Evolutionary conservation across 352 stramenopile species (phyloP), one percentile per base, ranked within the genome.

Genomic region (Plasmopara muralis): DNA sequence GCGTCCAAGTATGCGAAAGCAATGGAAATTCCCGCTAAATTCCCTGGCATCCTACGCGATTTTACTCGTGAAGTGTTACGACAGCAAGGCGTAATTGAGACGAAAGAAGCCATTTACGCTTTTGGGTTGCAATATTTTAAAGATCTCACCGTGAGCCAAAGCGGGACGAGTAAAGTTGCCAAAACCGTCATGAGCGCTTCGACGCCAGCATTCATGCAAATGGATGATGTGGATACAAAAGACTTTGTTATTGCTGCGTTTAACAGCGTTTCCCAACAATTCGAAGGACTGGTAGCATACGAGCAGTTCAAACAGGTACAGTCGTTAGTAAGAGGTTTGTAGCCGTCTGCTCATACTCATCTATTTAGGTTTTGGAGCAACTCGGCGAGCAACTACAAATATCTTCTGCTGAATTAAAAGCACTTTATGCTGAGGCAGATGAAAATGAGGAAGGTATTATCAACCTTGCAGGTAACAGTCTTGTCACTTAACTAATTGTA

Each of bases 1-100:
- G 76, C 85, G 34, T 91, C 79, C 51, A 89, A 86, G 64, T 93
- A 92, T 30, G 77, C 83, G 37, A 93, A 93, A 66, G 66, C 72
- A 13, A 75, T 93, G 47, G 75, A 86, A 41, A 66, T 93, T 42
- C 83, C 82, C 16, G 50, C 47, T 6, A 76, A 83, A 12, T 92
- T 95, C 41, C 77, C 79, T 8, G 77, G 87, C 18, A 52, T 90
- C 35, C 54, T 95, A 54, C 76, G 78, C 18, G 74, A 72, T 41
- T 88, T 95, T 47, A 72, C 85, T 14, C 81, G 85, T 20, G 83
- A 95, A 38, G 74, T 91, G 38, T 55, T 95, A 49, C 79, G 83
- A 15, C 74, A 82, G n/a, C 84, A 95, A 62, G 73, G 78, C 45
- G 89, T 87, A 47, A 56, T 92, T 12, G 78, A 89, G 60, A 86